Evolutionary conservation across 169 alveolate species (phyloP), one percentile per base, ranked within the genome.

Genomic region (Eimeria zaria): DNA sequence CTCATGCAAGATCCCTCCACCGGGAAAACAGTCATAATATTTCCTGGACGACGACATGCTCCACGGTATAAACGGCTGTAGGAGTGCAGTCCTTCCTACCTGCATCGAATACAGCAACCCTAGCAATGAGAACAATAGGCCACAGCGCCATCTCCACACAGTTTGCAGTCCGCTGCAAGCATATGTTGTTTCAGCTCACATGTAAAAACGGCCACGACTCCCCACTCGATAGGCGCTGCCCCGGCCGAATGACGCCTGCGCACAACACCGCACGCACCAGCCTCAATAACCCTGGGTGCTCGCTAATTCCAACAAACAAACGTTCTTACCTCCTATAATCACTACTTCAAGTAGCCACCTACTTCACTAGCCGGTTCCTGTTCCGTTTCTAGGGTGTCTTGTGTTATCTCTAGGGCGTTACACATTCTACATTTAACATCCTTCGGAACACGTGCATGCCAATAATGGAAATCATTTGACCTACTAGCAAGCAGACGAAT

Each of bases 121-220:
- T 9, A 36, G 55, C 51, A 39, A 14, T 53, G 76, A 39, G 9
- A 48, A 9, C 22, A 58, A 33, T 22, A 33, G 55, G 36, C 55
- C 27, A 36, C 16, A 14, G 48, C n/a, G 60, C 76, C 36, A 41
- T 39, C 41, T 7, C 58, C 46, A 24, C 30, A 51, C 76, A 53
- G 91, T 24, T n/a, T 53, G 30, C 24, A n/a, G 81, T 53, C 84
- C 39, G 60, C 27, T 36, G 91, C 20, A 55, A 2, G 60, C 33
- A 22, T 33, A 33, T 24, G 27, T 11, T 55, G 91, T 27, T 41
- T 74, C 83, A 62, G 51, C 96, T 94, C 88, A 94, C 96, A 94
- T 14, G 96, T 94, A 53, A 83, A 94, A 41, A 83, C 93, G 24
- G 53, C 96, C 27, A 94, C 96, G 36, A 67, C 71, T 41, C 96